phyloP scores from a whole-genome alignment of 2,329 filamentous ascomycete genomes.

The Penicillium rolfsii region DNA sequence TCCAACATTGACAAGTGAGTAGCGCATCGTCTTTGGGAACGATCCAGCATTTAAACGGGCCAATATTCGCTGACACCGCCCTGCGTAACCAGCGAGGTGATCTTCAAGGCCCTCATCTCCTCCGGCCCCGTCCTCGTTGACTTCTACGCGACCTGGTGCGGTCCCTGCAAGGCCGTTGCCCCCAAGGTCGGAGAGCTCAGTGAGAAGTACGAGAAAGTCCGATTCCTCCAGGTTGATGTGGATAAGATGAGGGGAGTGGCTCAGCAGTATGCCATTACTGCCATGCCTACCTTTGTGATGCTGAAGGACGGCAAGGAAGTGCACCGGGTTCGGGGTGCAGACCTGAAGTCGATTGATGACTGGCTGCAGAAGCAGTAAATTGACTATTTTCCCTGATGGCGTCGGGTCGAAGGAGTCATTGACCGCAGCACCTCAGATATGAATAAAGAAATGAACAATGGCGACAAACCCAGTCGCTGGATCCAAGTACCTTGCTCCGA shows the following conservation, averaged over 20 bases:
- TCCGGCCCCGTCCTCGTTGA: conserved; percentile 57
- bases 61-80: neutral
- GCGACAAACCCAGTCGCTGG: too few species aligned
- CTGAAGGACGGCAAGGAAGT: conserved; percentile 45
- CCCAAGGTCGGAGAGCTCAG: conserved; percentile 58
- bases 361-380: neutral
- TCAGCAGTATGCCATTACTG: conserved; percentile 53
- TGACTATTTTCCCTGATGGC: neutral
- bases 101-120: conserved; percentile 56
- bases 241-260: conserved; percentile 57
- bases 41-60: too few species aligned
- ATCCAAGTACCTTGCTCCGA: too few species aligned
- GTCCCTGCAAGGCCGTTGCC: conserved; percentile 59
- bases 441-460: neutral
- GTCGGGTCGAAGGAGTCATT: neutral
- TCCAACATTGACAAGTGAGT: conserved; percentile 42
- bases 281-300: conserved; percentile 49
- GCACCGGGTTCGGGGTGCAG: conserved; percentile 34
- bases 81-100: conserved; percentile 59
- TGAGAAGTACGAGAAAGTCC: conserved; percentile 53
- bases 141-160: conserved; percentile 61
- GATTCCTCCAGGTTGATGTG: conserved; percentile 60
- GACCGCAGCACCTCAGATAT: neutral
- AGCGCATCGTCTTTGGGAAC: too few species aligned
- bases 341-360: conserved; percentile 33